Percentiles rank a stretch among this genome's conserved stretches.
Evolutionary conservation across 129 eudicot species (phyloP).

Genomic region (sunflower (Helianthus annuus)): DNA sequence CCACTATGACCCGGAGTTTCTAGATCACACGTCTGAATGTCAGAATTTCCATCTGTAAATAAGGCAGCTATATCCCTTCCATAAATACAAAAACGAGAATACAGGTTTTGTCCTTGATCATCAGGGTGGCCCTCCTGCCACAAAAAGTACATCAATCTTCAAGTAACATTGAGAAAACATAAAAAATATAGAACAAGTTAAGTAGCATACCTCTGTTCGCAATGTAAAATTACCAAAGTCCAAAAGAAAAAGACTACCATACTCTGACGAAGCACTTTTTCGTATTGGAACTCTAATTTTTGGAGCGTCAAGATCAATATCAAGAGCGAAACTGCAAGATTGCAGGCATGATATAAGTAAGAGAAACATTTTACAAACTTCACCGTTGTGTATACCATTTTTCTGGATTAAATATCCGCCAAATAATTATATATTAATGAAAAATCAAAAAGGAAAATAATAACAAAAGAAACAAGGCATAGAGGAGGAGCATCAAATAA

Average conservation of each 20-base stretch:
- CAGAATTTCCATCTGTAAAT: conserved; percentile 60
- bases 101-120: conserved; percentile 62
- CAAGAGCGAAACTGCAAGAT: conserved; percentile 83
- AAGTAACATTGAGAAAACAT: conserved; percentile 18
- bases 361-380: conserved; percentile 8
- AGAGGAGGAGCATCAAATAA: no score
- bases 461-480: no score
- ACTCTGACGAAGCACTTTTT: conserved; percentile 41
- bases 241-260: conserved; percentile 78
- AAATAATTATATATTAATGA: no score
- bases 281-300: conserved; percentile 90
- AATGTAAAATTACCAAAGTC: conserved; percentile 98
- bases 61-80: conserved; percentile 97
- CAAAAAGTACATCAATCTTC: conserved; percentile 25
- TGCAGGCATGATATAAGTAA: conserved; percentile 11
- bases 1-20: conserved; percentile 32
- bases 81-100: conserved; percentile 82
- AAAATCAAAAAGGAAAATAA: no score
- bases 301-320: conserved; percentile 98
- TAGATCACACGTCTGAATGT: conserved; percentile 36
- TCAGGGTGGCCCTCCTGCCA: conserved; percentile 63
- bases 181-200: conserved; percentile 8
- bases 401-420: no score
- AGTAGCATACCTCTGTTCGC: conserved; percentile 71
- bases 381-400: conserved; percentile 6